phyloP scores from a whole-genome alignment of 2,329 filamentous ascomycete species.

The Myrmaecium sp. region DNA sequence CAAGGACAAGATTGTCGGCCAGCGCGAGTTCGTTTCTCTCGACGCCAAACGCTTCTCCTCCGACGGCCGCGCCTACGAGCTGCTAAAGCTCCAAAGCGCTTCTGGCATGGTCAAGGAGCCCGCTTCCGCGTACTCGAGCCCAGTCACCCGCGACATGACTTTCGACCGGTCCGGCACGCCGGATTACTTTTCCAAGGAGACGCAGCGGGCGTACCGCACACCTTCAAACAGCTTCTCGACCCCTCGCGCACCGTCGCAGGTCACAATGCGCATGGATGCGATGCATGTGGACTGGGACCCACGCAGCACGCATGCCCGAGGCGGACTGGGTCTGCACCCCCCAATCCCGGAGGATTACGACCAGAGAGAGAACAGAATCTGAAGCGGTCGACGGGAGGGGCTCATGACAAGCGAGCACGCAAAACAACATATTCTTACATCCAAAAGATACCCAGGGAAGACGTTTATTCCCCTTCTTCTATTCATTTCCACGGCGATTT shows the following conservation, averaged over 20 bases:
- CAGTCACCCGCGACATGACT: slow-evolving; percentile 8
- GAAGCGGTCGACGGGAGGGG: no score
- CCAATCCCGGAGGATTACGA: no score
- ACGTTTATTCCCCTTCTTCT: no score
- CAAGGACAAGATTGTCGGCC: slow-evolving; percentile 29
- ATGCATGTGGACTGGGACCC: slow-evolving; percentile 19
- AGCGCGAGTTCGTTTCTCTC: slow-evolving; percentile 75
- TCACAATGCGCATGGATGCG: slow-evolving; percentile 3
- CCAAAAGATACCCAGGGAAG: no score
- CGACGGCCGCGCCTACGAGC: slow-evolving; percentile 17
- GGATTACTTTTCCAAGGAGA: slow-evolving; percentile 19
- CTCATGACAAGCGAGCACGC: no score
- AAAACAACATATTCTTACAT: no score
- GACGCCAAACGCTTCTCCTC: slow-evolving; percentile 42
- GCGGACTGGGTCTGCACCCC: no score
- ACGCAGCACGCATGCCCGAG: slow-evolving; percentile 19
- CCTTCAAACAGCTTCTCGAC: slow-evolving; percentile 24
- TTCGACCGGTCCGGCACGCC: slow-evolving; percentile 13
- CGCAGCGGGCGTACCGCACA: slow-evolving; percentile 21
- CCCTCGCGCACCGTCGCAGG: slow-evolving; percentile 19
- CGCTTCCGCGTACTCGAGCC: slow-evolving; percentile 11
- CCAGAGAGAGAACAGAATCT: no score
- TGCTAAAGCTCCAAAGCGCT: slow-evolving; percentile 13
- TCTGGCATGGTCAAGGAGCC: slow-evolving; percentile 6
- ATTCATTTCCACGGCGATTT: no score